Evolutionary conservation across 768 basidiomycete species (phyloP).

Genomic region (Melanogaster broomeanus): DNA sequence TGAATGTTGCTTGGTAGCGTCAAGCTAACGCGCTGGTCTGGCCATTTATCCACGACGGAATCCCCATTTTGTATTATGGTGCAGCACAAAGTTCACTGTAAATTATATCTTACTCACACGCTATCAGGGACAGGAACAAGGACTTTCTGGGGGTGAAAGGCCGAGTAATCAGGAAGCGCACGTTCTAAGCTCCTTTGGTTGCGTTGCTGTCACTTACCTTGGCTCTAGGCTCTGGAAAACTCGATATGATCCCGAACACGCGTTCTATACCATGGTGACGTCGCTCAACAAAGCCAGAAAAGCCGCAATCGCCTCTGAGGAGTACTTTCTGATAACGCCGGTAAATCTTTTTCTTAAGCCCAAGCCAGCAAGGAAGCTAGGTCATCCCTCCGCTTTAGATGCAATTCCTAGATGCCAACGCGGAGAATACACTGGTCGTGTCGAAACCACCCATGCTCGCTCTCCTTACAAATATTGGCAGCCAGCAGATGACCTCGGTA

Average conservation of each 20-base stretch:
- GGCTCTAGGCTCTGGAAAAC: slow-evolving; percentile 59
- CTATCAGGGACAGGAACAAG: slow-evolving; percentile 49
- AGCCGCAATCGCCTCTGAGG: slow-evolving; percentile 44
- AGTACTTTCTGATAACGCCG: slow-evolving; percentile 47
- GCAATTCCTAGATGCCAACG: slow-evolving; percentile 43
- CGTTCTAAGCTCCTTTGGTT: slow-evolving; percentile 1
- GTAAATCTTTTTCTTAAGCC: slow-evolving; percentile 26
- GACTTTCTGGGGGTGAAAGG: slow-evolving; percentile 43
- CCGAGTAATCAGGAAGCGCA: slow-evolving; percentile 56
- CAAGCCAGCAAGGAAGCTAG: not conserved
- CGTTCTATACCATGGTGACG: slow-evolving; percentile 47
- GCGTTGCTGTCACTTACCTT: slow-evolving; percentile 3
- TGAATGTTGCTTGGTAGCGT: slow-evolving; percentile 29
- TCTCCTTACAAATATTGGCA: slow-evolving; percentile 57
- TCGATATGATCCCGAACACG: slow-evolving; percentile 50
- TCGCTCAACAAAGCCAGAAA: slow-evolving; percentile 56
- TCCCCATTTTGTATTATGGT: slow-evolving; percentile 56
- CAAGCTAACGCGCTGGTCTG: slow-evolving; percentile 50
- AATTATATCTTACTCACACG: not conserved
- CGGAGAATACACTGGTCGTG: slow-evolving; percentile 44
- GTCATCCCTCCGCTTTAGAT: slow-evolving; percentile 34
- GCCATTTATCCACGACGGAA: slow-evolving; percentile 51
- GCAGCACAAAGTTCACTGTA: not conserved
- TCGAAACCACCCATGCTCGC: slow-evolving; percentile 59
- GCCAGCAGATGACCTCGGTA: slow-evolving; percentile 29